Percentiles rank a stretch among this genome's conserved stretches.
These are phyloP conservation scores for Backusella circina DNA, from an alignment of 192 early-diverging fungal species.

Conservation along the genomic window DNA sequence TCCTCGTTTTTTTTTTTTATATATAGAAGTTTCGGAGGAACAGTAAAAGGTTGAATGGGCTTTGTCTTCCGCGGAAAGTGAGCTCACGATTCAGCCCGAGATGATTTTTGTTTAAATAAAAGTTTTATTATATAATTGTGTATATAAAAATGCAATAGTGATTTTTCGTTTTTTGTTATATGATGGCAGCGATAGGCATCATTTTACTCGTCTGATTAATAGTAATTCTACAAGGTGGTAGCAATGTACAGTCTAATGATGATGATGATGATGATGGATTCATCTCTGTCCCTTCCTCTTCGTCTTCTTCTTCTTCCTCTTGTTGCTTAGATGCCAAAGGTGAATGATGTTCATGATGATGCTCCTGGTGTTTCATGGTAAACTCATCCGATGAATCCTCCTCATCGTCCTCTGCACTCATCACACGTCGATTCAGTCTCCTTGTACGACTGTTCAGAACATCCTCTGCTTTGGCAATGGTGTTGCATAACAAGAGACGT, in stretches of 20 bases:
- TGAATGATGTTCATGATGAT: conserved; percentile 5
- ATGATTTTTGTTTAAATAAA: too few species aligned
- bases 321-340: background rate
- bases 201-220: background rate
- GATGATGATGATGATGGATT: background rate
- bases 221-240: background rate
- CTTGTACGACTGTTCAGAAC: conserved; percentile 15
- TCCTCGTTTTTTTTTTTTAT: too few species aligned
- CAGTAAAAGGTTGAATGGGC: too few species aligned
- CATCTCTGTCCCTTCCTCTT: background rate
- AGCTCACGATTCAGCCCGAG: too few species aligned
- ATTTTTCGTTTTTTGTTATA: background rate
- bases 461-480: conserved; percentile 24
- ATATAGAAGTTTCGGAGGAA: too few species aligned
- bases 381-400: background rate
- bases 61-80: too few species aligned
- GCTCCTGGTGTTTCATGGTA: background rate
- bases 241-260: background rate
- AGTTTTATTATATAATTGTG: too few species aligned
- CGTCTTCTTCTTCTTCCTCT: background rate
- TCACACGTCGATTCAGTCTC: conserved; percentile 23
- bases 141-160: too few species aligned
- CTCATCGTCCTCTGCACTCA: conserved; percentile 24
- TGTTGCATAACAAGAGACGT: conserved; percentile 25
- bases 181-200: background rate